Evolutionary conservation across 805 yeast genomes (phyloP).

Genomic region (Wickerhamiella vanderwaltii): DNA sequence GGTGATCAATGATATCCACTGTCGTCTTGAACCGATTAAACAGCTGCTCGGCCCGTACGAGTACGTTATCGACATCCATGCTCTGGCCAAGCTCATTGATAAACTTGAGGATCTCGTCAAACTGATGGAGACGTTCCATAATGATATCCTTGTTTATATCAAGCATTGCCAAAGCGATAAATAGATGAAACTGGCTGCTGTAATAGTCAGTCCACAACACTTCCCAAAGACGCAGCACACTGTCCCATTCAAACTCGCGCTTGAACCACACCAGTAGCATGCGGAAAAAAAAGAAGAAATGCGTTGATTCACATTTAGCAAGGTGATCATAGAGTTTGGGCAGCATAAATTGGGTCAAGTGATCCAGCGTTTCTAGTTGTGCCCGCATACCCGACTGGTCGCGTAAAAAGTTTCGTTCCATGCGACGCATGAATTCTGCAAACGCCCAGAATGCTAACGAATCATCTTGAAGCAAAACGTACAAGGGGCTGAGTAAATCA

Average conservation of each 20-base stretch:
- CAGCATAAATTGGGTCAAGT: conserved; percentile 77
- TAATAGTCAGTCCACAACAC: conserved; percentile 78
- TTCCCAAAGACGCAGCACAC: conserved; percentile 80
- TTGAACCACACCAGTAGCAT: conserved; percentile 94
- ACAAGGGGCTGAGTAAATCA: conserved; percentile 79
- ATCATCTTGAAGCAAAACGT: conserved; percentile 52
- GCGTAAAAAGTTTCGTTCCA: conserved; percentile 87
- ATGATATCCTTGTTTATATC: conserved; percentile 76
- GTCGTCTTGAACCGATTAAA: conserved; percentile 71
- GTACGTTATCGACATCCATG: conserved; percentile 59
- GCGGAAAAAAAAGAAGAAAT: conserved; percentile 85
- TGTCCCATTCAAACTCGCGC: conserved; percentile 73
- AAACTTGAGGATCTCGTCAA: conserved; percentile 86
- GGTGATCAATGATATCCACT: conserved; percentile 58
- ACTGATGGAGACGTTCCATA: conserved; percentile 55
- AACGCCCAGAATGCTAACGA: conserved; percentile 80
- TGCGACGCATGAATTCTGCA: conserved; percentile 74
- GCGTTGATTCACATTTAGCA: conserved; percentile 76
- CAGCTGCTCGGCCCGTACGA: conserved; percentile 73
- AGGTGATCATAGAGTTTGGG: conserved; percentile 76
- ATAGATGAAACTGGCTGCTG: conserved; percentile 76
- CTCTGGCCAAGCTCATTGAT: conserved; percentile 80
- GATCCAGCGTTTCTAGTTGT: conserved; percentile 74
- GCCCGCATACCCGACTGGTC: conserved; percentile 89
- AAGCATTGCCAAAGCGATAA: conserved; percentile 77